Percentiles rank a stretch among this genome's conserved stretches.
Conservation (phyloP, 805 yeast genomes). For the Saccharomycopsis fermentans region DNA sequence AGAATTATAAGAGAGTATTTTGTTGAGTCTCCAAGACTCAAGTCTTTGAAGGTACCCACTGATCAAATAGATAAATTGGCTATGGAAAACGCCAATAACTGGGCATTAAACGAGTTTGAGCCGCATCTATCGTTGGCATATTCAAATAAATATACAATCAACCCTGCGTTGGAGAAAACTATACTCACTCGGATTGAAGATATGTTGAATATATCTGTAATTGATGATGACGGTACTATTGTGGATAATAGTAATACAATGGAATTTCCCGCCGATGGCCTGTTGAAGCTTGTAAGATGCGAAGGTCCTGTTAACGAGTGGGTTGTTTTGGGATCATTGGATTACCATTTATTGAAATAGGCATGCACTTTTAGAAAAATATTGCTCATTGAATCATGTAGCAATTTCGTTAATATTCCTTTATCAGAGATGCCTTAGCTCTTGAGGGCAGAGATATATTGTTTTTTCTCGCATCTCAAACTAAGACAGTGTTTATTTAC, state of each 20-base stretch:
- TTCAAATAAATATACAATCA: conserved; percentile 45
- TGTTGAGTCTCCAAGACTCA: conserved; percentile 14
- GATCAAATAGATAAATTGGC: conserved; percentile 19
- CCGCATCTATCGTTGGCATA: conserved; percentile 71
- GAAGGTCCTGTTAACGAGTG: conserved; percentile 18
- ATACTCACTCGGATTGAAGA: conserved; percentile 59
- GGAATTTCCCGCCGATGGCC: conserved; percentile 15
- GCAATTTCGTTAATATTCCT: too few relatives aligned
- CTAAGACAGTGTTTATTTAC: too few relatives aligned
- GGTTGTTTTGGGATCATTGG: conserved; percentile 18
- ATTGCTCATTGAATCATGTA: too few relatives aligned
- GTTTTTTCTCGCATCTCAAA: too few relatives aligned
- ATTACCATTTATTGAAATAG: conserved; percentile 10
- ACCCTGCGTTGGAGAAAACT: conserved; percentile 53
- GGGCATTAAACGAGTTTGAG: conserved; percentile 48
- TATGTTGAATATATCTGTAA: conserved; percentile 36
- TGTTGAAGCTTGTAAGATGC: conserved; percentile 18
- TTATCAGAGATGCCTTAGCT: too few relatives aligned
- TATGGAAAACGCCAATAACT: conserved; percentile 38
- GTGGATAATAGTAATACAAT: conserved; percentile 8
- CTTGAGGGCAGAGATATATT: too few relatives aligned
- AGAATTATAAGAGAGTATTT: conserved; percentile 24
- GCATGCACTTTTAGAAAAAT: background rate
- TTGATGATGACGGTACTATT: background rate
- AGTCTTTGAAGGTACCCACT: background rate